Percentiles rank a stretch among this genome's conserved stretches.
phyloP scores from a whole-genome alignment of 164 flowering plant genomes.

The grape (Vitis vinifera) region ASM3070453v1 NC_081813.1:306501-307000 shows the following conservation, averaged over 20 bases:
- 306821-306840: slow-evolving; percentile 36
- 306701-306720: slow-evolving; percentile 44
- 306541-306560: slow-evolving; percentile 2
- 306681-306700: slow-evolving; percentile 42
- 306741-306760: slow-evolving; percentile 33
- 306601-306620: slow-evolving; percentile 6
- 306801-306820: slow-evolving; percentile 51
- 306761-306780: slow-evolving; percentile 30
- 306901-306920: slow-evolving; percentile 59
- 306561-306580: slow-evolving; percentile 10
- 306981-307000: slow-evolving; percentile 82
- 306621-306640: slow-evolving; percentile 5
- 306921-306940: slow-evolving; percentile 99
- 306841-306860: slow-evolving; percentile 28
- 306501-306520: too few species aligned
- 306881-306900: slow-evolving; percentile 67
- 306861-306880: slow-evolving; percentile 27
- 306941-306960: slow-evolving; percentile 81
- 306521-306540: slow-evolving; percentile 2
- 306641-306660: slow-evolving; percentile 3
- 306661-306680: slow-evolving; percentile 59
- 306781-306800: slow-evolving; percentile 46
- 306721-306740: slow-evolving; percentile 33
- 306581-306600: background rate
- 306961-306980: slow-evolving; percentile 51